Conservation (phyloP, 331 rosid genomes). For the Pyrus hybrid region DNA sequence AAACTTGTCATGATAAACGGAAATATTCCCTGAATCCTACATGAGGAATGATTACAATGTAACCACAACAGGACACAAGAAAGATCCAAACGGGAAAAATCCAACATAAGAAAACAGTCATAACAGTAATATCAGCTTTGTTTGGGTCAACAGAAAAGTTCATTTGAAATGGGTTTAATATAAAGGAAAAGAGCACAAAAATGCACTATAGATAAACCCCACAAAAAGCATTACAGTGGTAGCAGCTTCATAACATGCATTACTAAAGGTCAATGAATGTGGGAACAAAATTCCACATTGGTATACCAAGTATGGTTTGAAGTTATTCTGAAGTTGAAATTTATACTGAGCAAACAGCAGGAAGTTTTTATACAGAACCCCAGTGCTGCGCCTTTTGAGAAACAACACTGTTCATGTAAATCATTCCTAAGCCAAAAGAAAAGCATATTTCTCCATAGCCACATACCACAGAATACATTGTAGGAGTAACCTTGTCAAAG, state of each 20-base stretch:
- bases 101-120: neutral
- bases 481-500: neutral
- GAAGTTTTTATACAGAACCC: neutral
- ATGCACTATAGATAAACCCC: neutral
- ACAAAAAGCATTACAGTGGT: neutral
- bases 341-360: neutral
- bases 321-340: neutral
- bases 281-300: neutral
- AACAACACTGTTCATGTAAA: neutral
- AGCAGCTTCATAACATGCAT: neutral
- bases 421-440: neutral
- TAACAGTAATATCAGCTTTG: neutral
- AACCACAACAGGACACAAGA: neutral
- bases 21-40: constrained; percentile 43
- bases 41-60: neutral
- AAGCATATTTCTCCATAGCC: neutral
- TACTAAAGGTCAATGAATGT: neutral
- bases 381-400: neutral
- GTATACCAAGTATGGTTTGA: neutral
- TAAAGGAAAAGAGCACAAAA: neutral
- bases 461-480: neutral
- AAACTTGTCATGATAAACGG: constrained; percentile 52
- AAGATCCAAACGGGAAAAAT: neutral
- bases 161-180: neutral
- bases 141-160: neutral